Conservation (phyloP, 139 green algal species). For the Chlamydomonas schloesseri region DNA sequence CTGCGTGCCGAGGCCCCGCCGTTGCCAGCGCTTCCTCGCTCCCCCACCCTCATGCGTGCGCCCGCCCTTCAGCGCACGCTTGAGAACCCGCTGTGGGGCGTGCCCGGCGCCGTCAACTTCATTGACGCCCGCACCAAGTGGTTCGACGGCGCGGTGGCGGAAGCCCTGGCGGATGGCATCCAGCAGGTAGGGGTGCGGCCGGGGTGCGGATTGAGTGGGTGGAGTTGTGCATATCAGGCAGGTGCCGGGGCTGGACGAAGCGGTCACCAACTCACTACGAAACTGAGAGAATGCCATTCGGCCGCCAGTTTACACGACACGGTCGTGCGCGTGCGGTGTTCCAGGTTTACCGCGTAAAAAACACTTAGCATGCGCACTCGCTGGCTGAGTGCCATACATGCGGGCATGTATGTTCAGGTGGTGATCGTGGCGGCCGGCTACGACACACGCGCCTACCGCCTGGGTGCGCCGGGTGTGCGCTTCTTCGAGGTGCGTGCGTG, state of each 20-base stretch:
- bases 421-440: constrained; percentile 79
- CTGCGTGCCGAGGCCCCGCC: too few species aligned
- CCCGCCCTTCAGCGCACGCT: constrained; percentile 50
- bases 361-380: too few species aligned
- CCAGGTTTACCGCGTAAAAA: too few species aligned
- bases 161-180: constrained; percentile 61
- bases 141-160: constrained; percentile 70
- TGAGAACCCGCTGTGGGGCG: constrained; percentile 44
- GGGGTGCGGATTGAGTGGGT: neutral
- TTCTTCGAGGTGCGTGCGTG: constrained; percentile 55
- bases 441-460: constrained; percentile 78
- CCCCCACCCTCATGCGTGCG: too few species aligned
- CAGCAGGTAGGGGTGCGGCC: constrained; percentile 48
- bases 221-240: too few species aligned
- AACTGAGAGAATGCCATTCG: too few species aligned
- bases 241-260: neutral
- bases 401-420: too few species aligned
- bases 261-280: too few species aligned
- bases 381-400: too few species aligned
- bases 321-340: too few species aligned
- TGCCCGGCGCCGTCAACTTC: constrained; percentile 77
- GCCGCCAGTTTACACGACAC: too few species aligned
- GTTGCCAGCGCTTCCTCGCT: too few species aligned
- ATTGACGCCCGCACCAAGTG: constrained; percentile 82
- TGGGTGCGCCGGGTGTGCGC: constrained; percentile 46